Conservation (phyloP, 2,329 filamentous ascomycete species). For the Hypoxylon rubiginosum region DNA sequence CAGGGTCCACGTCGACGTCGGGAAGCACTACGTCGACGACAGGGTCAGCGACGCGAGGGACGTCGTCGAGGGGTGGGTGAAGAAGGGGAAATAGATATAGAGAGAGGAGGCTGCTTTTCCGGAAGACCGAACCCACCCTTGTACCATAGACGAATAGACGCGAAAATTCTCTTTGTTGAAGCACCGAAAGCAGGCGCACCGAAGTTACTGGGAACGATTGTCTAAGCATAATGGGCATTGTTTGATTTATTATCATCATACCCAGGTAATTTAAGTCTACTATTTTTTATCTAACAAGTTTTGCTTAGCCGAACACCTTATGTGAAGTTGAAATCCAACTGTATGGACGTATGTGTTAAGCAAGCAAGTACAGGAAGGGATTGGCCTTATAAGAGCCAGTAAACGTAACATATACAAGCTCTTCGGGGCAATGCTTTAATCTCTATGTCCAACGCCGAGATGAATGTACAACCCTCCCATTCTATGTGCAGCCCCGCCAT, state of each 20-base stretch:
- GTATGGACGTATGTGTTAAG: not conserved
- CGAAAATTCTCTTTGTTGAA: slow-evolving; percentile 33
- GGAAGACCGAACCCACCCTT: slow-evolving; percentile 34
- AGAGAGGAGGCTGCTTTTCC: slow-evolving; percentile 4
- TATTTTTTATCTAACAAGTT: not conserved
- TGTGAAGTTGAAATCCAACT: not conserved
- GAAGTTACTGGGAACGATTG: not conserved
- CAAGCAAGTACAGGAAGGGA: not conserved
- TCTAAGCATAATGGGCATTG: not conserved
- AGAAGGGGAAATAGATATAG: slow-evolving; percentile 79
- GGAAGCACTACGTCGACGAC: slow-evolving; percentile 80
- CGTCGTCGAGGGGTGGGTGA: slow-evolving; percentile 88
- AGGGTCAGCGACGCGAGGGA: slow-evolving; percentile 83
- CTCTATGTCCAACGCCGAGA: slow-evolving; percentile 33
- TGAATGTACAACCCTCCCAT: not conserved
- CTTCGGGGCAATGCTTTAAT: slow-evolving; percentile 18
- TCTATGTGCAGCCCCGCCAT: not conserved
- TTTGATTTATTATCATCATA: not conserved
- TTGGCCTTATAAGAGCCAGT: slow-evolving; percentile 5
- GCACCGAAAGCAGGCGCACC: slow-evolving; percentile 2
- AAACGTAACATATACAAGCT: slow-evolving; percentile 18
- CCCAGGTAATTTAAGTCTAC: not conserved
- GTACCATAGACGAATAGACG: slow-evolving; percentile 50
- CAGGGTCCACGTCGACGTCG: slow-evolving; percentile 79
- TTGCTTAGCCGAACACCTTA: not conserved